Evolutionary conservation across 2,329 filamentous ascomycete species (phyloP).

Genomic region (Penicillium vulpinum): DNA sequence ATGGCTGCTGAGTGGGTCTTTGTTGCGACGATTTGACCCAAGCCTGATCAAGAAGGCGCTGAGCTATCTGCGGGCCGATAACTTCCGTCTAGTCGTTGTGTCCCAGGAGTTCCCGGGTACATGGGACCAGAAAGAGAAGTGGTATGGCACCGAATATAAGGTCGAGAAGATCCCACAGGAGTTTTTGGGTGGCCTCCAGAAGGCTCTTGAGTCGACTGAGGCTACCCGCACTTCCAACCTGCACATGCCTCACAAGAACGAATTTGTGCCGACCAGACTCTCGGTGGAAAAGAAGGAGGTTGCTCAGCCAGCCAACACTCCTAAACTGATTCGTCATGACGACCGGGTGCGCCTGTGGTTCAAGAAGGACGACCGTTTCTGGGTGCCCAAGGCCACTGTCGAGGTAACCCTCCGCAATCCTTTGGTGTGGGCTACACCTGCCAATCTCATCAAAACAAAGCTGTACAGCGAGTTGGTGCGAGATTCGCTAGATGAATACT

Average conservation of each 20-base stretch:
- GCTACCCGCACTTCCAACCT: constrained; percentile 67
- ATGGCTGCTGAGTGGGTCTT: constrained; percentile 78
- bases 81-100: constrained; percentile 80
- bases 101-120: constrained; percentile 80
- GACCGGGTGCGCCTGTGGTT: constrained; percentile 81
- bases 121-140: constrained; percentile 88
- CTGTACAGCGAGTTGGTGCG: constrained; percentile 83
- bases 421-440: constrained; percentile 74
- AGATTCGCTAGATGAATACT: constrained; percentile 87
- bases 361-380: constrained; percentile 98
- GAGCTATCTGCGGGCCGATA: constrained; percentile 76
- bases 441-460: constrained; percentile 73
- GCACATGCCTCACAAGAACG: constrained; percentile 87
- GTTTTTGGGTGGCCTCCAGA: constrained; percentile 69
- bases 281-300: constrained; percentile 94
- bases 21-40: constrained; percentile 77
- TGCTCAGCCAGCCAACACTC: constrained; percentile 69
- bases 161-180: constrained; percentile 75
- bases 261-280: constrained; percentile 90
- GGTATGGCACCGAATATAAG: constrained; percentile 96
- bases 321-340: constrained; percentile 83
- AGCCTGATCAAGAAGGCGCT: constrained; percentile 73
- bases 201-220: constrained; percentile 60
- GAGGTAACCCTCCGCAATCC: constrained; percentile 78
- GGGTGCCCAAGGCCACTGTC: constrained; percentile 92